Base-by-base conservation (phyloP, 192 early-diverging fungal genomes). In the Piromyces finnis region DNA sequence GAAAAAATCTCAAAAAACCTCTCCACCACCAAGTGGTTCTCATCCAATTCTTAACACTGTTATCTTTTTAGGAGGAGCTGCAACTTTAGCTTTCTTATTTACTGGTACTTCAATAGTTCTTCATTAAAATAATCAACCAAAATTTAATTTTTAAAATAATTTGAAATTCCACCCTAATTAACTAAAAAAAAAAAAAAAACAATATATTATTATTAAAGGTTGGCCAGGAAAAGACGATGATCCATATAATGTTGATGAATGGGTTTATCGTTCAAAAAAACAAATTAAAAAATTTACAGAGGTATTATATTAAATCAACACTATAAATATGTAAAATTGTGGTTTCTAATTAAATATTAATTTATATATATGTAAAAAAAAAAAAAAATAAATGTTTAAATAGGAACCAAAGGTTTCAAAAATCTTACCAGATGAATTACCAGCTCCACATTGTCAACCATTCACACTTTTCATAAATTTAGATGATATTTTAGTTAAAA, bases 381-480 rank as follows among this genome's bases (percentile, higher is more conserved):
- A 32, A 32, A 32, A 32, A 32, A 32, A 32, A 6, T 32, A 32
- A 32, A 32, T 9, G 30, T 6, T 32, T 37, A 12, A 14, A 68
- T n/a, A 68, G 51, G 51, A 68, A 68, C 51, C 51, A 68, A 68
- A 68, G 9, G 51, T 68, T 68, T 68, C 51, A n/a, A 94, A 97
- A 84, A 89, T 99, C 78, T 88, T 99, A 39, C 97, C 97, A 0
- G 96, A 98, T 80, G 91, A 93, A 78, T 86, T 95, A 13, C 92
- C 95, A 28, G 92, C 91, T 30, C 92, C 91, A 41, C 51, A 68
- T 68, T 95, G 95, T 88, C 90, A 91, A 78, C 92, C 92, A 28
- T 94, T 95, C 83, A 99, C 98, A 28, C 88, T 99, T 77, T 95
- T 96, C 79, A 91, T 99, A 79, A 97, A 97, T 82, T 84, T 99